A percentile compares a stretch with the other conserved stretches of the same genome.
These are phyloP conservation scores for Phlyctochytrium arcticum DNA, from an alignment of 192 early-diverging fungal genomes.

Conservation along the genomic window DNA sequence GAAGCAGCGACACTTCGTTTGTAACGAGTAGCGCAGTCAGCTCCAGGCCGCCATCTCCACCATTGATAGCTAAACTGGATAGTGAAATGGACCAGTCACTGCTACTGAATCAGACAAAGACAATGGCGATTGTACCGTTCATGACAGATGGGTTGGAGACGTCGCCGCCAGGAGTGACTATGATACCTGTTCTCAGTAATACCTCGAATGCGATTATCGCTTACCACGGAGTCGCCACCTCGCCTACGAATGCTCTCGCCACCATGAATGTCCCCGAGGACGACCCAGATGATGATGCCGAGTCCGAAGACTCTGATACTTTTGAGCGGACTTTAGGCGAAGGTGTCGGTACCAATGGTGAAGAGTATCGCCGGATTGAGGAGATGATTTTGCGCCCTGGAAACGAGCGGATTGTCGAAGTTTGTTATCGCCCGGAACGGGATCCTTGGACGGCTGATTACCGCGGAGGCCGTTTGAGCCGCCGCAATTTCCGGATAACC, in stretches of 20 bases:
- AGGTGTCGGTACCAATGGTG: slow-evolving; percentile 39
- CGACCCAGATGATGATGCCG: slow-evolving; percentile 29
- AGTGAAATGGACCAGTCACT: slow-evolving; percentile 1
- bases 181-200: background rate
- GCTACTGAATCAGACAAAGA: no score
- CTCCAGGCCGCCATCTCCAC: slow-evolving; percentile 47
- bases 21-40: slow-evolving; percentile 32
- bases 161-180: background rate
- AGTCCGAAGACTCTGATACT: slow-evolving; percentile 32
- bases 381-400: slow-evolving; percentile 84
- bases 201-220: slow-evolving; percentile 21
- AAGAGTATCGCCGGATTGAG: slow-evolving; percentile 70
- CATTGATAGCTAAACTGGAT: background rate
- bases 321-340: slow-evolving; percentile 13
- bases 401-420: slow-evolving; percentile 71
- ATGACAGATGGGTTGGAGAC: background rate
- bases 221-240: slow-evolving; percentile 8
- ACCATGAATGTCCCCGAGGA: no score
- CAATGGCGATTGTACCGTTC: no score
- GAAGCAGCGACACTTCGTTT: no score
- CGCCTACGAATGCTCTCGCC: background rate
- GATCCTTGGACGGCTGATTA: slow-evolving; percentile 60
- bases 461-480: slow-evolving; percentile 55
- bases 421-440: slow-evolving; percentile 71
- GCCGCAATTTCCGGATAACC: slow-evolving; percentile 38